Evolutionary conservation across 2,329 filamentous ascomycete species (phyloP).

Genomic region (Fusarium bactridioides): DNA sequence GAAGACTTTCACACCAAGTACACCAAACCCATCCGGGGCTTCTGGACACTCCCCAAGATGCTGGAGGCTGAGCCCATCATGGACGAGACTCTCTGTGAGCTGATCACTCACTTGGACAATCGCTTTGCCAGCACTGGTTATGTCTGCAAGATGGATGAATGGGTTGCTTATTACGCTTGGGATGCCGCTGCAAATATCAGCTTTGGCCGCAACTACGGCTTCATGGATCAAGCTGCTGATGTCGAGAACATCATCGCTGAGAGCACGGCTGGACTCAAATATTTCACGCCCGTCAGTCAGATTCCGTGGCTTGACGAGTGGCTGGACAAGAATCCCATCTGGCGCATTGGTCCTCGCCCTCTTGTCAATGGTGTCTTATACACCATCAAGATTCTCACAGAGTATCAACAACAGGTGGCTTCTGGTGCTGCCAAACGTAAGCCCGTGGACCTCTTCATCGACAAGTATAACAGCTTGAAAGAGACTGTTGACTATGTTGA

Average conservation of each 20-base stretch:
- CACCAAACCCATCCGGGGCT: slow-evolving; percentile 33
- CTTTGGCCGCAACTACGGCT: slow-evolving; percentile 24
- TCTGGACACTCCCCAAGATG: slow-evolving; percentile 33
- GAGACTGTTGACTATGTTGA: slow-evolving; percentile 29
- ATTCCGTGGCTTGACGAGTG: slow-evolving; percentile 36
- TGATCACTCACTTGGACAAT: slow-evolving; percentile 16
- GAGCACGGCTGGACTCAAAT: slow-evolving; percentile 21
- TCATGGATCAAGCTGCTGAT: slow-evolving; percentile 23
- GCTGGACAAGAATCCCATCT: slow-evolving; percentile 35
- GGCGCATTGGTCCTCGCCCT: slow-evolving; percentile 5
- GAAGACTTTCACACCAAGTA: slow-evolving; percentile 32
- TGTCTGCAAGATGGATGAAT: slow-evolving; percentile 33
- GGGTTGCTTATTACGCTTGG: slow-evolving; percentile 34
- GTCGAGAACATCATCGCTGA: slow-evolving; percentile 23
- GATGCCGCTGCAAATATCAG: slow-evolving; percentile 34
- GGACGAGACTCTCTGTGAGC: slow-evolving; percentile 27
- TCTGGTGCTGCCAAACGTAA: slow-evolving; percentile 19
- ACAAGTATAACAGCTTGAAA: slow-evolving; percentile 28
- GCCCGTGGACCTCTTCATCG: slow-evolving; percentile 31
- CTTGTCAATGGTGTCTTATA: slow-evolving; percentile 18
- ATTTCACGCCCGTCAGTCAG: slow-evolving; percentile 32
- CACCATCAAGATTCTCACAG: slow-evolving; percentile 30
- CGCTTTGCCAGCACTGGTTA: slow-evolving; percentile 10
- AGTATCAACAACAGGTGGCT: slow-evolving; percentile 25
- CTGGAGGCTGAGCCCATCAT: slow-evolving; percentile 33